Evolutionary conservation across 176 grass and related monocot genomes (phyloP).

Genomic region (Oryza officinalis): DNA sequence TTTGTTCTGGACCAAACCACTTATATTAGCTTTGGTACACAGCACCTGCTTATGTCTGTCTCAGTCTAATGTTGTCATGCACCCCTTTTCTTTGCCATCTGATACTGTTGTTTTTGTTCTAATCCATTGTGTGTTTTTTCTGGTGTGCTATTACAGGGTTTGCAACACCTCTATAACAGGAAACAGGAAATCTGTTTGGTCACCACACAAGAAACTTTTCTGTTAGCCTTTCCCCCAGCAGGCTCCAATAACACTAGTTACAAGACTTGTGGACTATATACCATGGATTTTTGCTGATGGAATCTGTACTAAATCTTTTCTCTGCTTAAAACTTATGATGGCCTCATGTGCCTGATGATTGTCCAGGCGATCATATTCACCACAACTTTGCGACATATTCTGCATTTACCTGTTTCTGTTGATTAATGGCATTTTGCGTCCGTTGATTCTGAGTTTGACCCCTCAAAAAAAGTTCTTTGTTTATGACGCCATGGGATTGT

Average conservation of each 20-base stretch:
- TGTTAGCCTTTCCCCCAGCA: neutral
- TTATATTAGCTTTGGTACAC: constrained; percentile 6
- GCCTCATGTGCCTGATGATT: constrained; percentile 1
- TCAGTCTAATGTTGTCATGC: neutral
- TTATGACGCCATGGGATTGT: neutral
- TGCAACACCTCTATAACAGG: constrained; percentile 60
- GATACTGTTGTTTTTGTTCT: neutral
- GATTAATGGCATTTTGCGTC: neutral
- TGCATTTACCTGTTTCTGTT: neutral
- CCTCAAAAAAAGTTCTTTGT: no score
- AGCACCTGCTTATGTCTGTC: neutral
- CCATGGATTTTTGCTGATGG: constrained; percentile 19
- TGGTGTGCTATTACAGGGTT: constrained; percentile 41
- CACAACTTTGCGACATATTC: neutral
- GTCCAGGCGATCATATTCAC: neutral
- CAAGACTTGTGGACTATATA: constrained; percentile 20
- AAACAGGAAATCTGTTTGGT: neutral
- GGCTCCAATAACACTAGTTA: constrained; percentile 36
- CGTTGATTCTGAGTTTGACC: neutral
- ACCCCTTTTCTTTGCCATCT: neutral
- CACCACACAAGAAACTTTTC: neutral
- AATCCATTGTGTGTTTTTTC: neutral
- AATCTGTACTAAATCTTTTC: constrained; percentile 24
- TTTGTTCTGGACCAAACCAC: neutral
- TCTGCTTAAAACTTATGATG: neutral